These are phyloP conservation scores for Gillenia trifoliata DNA, from an alignment of 306 rosid genomes.

Conservation along the genomic window DNA sequence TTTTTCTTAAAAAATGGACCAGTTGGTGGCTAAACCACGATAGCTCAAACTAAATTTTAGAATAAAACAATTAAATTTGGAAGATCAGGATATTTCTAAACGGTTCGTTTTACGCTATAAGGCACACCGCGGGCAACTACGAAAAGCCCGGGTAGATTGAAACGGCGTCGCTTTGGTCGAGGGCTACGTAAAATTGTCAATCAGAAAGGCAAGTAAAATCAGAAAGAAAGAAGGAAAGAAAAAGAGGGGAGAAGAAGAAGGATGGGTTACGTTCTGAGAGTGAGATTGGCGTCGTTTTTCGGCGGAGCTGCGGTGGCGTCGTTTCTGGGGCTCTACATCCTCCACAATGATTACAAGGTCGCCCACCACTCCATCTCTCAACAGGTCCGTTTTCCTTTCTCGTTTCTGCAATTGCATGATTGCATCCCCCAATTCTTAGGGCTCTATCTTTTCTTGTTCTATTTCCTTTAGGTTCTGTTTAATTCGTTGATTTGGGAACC, in stretches of 20 bases:
- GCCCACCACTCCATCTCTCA: constrained; percentile 62
- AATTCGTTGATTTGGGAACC: neutral
- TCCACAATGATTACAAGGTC: constrained; percentile 74
- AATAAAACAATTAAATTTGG: neutral
- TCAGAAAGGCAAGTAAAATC: neutral
- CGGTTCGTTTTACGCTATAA: no score
- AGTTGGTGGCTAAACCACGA: no score
- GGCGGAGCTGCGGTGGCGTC: constrained; percentile 84
- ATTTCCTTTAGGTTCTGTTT: neutral
- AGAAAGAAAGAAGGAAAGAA: neutral
- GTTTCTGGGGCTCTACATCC: constrained; percentile 63
- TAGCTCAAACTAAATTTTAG: no score
- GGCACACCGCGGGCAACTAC: no score
- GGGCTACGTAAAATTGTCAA: neutral
- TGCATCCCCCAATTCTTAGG: no score
- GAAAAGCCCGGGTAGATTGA: neutral
- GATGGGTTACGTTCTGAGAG: constrained; percentile 89
- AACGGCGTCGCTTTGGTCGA: neutral
- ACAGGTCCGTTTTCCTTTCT: constrained; percentile 45
- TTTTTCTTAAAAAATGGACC: no score
- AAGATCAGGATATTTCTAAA: no score
- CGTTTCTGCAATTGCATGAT: no score
- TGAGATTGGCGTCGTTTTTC: constrained; percentile 82
- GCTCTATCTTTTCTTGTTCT: neutral
- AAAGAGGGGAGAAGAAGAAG: constrained; percentile 15